Percentiles rank a stretch among this genome's conserved stretches.
These are phyloP conservation scores for Plenodomus biglobosus DNA, from an alignment of 2,329 filamentous ascomycete genomes.

Conservation along the genomic window DNA sequence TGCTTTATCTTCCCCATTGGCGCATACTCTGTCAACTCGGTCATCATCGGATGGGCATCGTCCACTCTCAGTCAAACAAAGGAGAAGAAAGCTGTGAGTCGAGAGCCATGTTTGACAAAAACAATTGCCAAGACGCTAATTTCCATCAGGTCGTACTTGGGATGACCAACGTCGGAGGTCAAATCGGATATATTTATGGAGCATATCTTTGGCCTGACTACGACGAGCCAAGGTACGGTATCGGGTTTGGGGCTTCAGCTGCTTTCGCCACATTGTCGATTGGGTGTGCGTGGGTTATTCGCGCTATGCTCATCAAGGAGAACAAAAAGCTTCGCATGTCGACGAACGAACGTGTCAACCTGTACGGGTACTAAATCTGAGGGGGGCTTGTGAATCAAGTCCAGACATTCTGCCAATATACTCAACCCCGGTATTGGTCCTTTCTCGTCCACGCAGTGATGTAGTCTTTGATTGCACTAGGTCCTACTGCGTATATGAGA, in stretches of 20 bases:
- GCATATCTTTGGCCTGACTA: constrained; percentile 31
- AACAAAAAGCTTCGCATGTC: constrained; percentile 26
- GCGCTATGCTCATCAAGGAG: constrained; percentile 30
- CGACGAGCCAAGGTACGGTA: constrained; percentile 28
- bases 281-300: constrained; percentile 33
- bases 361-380: constrained; percentile 30
- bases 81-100: constrained; percentile 31
- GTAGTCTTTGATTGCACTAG: no score
- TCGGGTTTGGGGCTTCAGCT: constrained; percentile 34
- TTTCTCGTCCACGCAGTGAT: no score
- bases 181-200: constrained; percentile 36
- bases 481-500: no score
- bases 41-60: constrained; percentile 35
- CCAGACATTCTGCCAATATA: no score
- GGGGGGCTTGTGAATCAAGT: no score
- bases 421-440: no score
- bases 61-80: constrained; percentile 34
- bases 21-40: constrained; percentile 35
- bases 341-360: constrained; percentile 30
- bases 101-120: not conserved
- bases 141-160: constrained; percentile 28
- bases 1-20: constrained; percentile 38
- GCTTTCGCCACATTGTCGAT: constrained; percentile 32
- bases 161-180: constrained; percentile 32
- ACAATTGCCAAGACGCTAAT: not conserved